Percentiles rank a stretch among this genome's conserved stretches.
phyloP scores from a whole-genome alignment of 169 alveolate genomes.

The Neospora caninum region DNA sequence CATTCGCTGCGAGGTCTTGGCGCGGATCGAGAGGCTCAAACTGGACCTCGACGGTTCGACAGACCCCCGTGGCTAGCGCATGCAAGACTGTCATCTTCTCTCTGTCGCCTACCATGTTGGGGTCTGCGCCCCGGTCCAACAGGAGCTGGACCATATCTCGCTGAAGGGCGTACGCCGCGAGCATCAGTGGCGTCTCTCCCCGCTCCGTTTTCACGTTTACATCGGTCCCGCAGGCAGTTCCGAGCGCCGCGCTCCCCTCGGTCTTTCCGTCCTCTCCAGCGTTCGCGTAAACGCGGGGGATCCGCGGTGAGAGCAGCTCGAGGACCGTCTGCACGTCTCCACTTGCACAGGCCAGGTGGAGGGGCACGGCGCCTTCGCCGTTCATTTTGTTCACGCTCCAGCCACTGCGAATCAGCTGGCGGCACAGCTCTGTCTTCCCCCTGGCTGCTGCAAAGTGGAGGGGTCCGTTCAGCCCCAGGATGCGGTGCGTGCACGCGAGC shows the following conservation, averaged over 20 bases:
- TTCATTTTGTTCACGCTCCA: constrained; percentile 77
- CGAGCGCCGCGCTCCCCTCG: not conserved
- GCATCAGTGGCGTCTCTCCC: constrained; percentile 87
- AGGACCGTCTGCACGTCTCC: constrained; percentile 85
- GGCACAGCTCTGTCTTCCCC: constrained; percentile 82
- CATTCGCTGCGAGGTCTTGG: constrained; percentile 67
- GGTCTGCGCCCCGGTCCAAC: constrained; percentile 77
- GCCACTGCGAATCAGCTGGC: constrained; percentile 83
- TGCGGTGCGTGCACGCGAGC: constrained; percentile 78
- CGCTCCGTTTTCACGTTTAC: constrained; percentile 73
- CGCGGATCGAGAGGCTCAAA: constrained; percentile 64
- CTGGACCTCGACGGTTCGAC: constrained; percentile 30
- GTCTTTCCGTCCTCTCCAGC: not conserved
- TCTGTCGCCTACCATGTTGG: constrained; percentile 20
- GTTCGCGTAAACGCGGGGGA: not conserved
- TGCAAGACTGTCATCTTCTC: constrained; percentile 67
- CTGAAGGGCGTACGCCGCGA: constrained; percentile 85
- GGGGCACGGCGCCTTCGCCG: constrained; percentile 88
- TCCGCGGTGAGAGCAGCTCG: constrained; percentile 65
- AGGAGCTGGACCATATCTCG: constrained; percentile 73
- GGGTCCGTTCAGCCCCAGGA: constrained; percentile 83
- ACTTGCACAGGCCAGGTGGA: constrained; percentile 85
- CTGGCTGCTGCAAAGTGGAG: constrained; percentile 87
- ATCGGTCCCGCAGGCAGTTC: not conserved
- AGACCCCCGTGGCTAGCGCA: constrained; percentile 67